A percentile compares a stretch with the other conserved stretches of the same genome.
Conservation (phyloP, 2,329 filamentous ascomycete species). For the Fusarium sp. region DNA sequence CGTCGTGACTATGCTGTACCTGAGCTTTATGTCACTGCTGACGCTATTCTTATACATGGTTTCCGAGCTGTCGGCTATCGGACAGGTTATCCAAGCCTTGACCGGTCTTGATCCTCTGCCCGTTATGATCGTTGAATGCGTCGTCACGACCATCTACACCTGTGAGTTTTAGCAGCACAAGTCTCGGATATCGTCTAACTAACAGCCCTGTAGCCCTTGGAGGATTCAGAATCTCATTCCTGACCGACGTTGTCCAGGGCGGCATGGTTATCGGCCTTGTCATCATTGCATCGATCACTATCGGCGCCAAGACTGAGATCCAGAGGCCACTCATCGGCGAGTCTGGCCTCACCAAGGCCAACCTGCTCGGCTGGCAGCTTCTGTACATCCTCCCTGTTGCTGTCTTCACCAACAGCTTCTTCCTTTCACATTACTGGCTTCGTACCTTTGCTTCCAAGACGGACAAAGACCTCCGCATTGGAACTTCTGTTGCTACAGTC, state of each 20-base stretch:
- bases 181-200: background rate
- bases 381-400: constrained; percentile 86
- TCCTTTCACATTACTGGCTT: constrained; percentile 86
- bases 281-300: constrained; percentile 79
- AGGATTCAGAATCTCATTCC: constrained; percentile 84
- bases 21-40: constrained; percentile 81
- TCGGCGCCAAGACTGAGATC: constrained; percentile 79
- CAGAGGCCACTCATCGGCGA: constrained; percentile 73
- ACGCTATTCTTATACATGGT: constrained; percentile 91
- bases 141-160: constrained; percentile 84
- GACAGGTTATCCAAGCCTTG: constrained; percentile 79
- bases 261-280: constrained; percentile 80
- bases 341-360: constrained; percentile 75
- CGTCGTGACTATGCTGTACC: constrained; percentile 72
- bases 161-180: constrained; percentile 59
- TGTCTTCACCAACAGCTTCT: constrained; percentile 86
- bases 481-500: constrained; percentile 74
- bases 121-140: constrained; percentile 80
- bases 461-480: constrained; percentile 81
- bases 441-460: constrained; percentile 83
- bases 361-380: constrained; percentile 83
- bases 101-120: constrained; percentile 80
- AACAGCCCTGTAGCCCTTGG: constrained; percentile 70
- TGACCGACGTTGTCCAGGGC: constrained; percentile 85
- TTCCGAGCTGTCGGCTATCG: constrained; percentile 81